These are phyloP conservation scores for Sporothrix schenckii DNA, from an alignment of 2,329 filamentous ascomycete species.

Conservation along the genomic window DNA sequence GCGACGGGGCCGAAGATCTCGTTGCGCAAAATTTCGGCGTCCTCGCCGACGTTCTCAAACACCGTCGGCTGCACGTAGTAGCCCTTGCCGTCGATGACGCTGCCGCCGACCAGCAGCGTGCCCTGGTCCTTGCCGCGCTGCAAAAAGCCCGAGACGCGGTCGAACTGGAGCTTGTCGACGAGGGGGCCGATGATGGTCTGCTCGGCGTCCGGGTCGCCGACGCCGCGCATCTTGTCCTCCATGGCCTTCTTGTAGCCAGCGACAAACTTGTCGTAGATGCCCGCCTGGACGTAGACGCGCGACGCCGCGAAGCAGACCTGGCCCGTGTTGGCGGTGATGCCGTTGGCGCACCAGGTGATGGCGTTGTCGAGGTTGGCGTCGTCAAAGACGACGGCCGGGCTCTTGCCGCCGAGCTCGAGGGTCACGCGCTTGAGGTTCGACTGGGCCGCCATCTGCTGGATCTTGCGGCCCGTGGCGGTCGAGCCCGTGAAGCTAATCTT, in stretches of 20 bases:
- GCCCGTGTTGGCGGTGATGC: constrained; percentile 69
- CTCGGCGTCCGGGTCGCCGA: constrained; percentile 64
- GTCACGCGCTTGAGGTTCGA: constrained; percentile 69
- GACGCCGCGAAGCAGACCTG: constrained; percentile 76
- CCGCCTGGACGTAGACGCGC: constrained; percentile 66
- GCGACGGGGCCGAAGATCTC: constrained; percentile 64
- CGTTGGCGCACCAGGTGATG: constrained; percentile 46
- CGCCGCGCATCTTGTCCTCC: constrained; percentile 55
- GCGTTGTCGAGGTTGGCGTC: constrained; percentile 66
- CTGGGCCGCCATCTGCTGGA: constrained; percentile 62
- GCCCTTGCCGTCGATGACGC: constrained; percentile 46
- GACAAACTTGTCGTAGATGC: constrained; percentile 64
- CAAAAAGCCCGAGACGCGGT: constrained; percentile 51
- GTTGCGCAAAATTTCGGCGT: constrained; percentile 53
- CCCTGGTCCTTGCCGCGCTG: constrained; percentile 47
- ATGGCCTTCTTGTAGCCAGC: constrained; percentile 62
- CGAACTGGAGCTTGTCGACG: constrained; percentile 54
- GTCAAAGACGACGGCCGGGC: constrained; percentile 63
- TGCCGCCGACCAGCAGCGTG: constrained; percentile 45
- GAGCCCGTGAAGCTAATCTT: constrained; percentile 72
- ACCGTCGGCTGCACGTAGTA: constrained; percentile 43
- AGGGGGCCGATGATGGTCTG: constrained; percentile 62
- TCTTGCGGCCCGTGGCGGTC: constrained; percentile 65
- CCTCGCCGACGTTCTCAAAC: constrained; percentile 49
- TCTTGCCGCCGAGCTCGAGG: constrained; percentile 71